Evolutionary conservation across 129 eudicot species (phyloP).

Genomic region (Deinandra increscens): DNA sequence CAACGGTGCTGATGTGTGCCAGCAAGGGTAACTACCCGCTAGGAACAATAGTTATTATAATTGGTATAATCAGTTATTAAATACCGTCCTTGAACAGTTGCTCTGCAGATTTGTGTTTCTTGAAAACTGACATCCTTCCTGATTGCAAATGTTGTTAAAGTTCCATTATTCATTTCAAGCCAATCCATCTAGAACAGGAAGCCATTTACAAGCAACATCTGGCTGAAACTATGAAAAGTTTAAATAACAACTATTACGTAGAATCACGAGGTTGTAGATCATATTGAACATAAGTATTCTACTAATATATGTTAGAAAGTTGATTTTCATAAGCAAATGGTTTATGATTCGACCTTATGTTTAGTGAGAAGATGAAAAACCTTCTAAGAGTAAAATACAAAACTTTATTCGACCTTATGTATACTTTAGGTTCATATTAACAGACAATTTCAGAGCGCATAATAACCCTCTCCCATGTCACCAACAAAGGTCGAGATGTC

Average conservation of each 20-base stretch:
- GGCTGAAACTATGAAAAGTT: constrained; percentile 19
- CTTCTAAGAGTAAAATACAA: too few species aligned
- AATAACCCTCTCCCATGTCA: too few species aligned
- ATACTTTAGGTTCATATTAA: too few species aligned
- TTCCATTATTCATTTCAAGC: constrained; percentile 10
- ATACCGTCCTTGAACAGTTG: constrained; percentile 90
- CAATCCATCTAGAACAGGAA: constrained; percentile 12
- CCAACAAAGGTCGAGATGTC: too few species aligned
- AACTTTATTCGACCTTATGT: too few species aligned
- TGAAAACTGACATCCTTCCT: constrained; percentile 63
- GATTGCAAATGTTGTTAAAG: constrained; percentile 15
- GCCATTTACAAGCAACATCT: not conserved
- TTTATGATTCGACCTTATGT: not conserved
- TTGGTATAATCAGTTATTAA: constrained; percentile 76
- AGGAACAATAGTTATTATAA: too few species aligned
- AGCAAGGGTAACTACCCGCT: too few species aligned
- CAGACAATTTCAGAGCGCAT: too few species aligned
- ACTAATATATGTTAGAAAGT: constrained; percentile 1
- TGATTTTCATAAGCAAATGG: not conserved
- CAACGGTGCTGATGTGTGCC: too few species aligned
- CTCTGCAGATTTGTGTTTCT: constrained; percentile 51
- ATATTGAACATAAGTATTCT: not conserved
- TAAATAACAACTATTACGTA: not conserved
- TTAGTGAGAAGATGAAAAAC: too few species aligned
- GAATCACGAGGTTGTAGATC: not conserved